These are phyloP conservation scores for Tuctoria greenei DNA, from an alignment of 176 grass and related monocot species.

Conservation along the genomic window DNA sequence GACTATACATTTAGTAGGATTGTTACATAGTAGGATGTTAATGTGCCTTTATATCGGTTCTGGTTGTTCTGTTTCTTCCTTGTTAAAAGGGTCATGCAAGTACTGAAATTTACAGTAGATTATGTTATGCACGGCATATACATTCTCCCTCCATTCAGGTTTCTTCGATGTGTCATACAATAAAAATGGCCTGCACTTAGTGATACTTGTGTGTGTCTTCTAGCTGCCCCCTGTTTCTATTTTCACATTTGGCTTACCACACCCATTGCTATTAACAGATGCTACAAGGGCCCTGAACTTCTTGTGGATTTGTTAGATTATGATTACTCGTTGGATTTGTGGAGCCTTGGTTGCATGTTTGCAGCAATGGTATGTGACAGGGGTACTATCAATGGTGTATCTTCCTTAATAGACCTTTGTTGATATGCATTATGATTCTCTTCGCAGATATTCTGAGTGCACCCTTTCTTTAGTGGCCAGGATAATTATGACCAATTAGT, in stretches of 20 bases:
- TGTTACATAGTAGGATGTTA: constrained; percentile 1
- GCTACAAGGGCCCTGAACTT: constrained; percentile 86
- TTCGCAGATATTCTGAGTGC: constrained; percentile 74
- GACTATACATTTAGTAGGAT: background rate
- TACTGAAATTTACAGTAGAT: background rate
- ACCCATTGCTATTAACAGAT: constrained; percentile 44
- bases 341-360: constrained; percentile 99
- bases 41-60: background rate
- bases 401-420: constrained; percentile 6
- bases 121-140: constrained; percentile 27
- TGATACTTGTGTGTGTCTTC: background rate
- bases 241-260: background rate
- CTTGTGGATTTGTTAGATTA: constrained; percentile 98
- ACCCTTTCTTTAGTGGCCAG: constrained; percentile 89
- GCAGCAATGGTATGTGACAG: constrained; percentile 74
- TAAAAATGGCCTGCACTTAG: background rate
- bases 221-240: background rate
- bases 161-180: background rate
- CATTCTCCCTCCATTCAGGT: background rate
- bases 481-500: constrained; percentile 97
- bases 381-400: constrained; percentile 13
- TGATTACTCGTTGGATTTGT: constrained; percentile 97
- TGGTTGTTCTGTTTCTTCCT: constrained; percentile 10
- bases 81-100: background rate
- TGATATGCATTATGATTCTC: constrained; percentile 19